phyloP scores from a whole-genome alignment of 2,329 filamentous ascomycete genomes.

The Venturia carpophila region DNA sequence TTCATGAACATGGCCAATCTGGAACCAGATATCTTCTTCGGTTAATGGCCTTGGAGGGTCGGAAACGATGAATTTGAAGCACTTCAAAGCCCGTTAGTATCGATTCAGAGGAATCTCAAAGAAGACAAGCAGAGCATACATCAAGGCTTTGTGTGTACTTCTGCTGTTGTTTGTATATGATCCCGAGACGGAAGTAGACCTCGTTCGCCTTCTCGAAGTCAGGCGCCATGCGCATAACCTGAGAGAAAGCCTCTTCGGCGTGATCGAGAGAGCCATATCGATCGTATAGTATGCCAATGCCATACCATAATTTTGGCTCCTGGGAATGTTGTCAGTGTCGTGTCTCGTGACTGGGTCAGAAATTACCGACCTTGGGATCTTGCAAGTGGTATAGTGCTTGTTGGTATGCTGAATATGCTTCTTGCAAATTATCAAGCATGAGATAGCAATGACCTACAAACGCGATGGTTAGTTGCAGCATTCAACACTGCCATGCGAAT shows the following conservation, averaged over 20 bases:
- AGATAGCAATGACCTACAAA: constrained; percentile 83
- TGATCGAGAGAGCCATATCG: constrained; percentile 94
- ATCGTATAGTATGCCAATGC: constrained; percentile 95
- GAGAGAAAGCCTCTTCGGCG: constrained; percentile 94
- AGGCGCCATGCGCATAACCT: constrained; percentile 98
- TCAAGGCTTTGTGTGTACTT: constrained; percentile 90
- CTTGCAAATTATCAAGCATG: constrained; percentile 97
- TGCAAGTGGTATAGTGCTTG: constrained; percentile 86
- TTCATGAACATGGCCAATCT: constrained; percentile 97
- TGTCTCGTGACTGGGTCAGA: background rate
- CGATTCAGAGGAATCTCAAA: background rate
- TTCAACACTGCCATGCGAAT: constrained; percentile 3
- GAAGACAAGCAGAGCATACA: constrained; percentile 42
- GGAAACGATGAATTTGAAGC: constrained; percentile 95
- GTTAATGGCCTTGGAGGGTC: constrained; percentile 87
- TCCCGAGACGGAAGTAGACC: constrained; percentile 97
- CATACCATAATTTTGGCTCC: constrained; percentile 98
- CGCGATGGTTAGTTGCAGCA: background rate
- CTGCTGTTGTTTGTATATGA: constrained; percentile 98
- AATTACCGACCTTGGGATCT: constrained; percentile 67
- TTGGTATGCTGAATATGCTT: constrained; percentile 94
- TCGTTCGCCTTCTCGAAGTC: constrained; percentile 98
- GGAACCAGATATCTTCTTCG: constrained; percentile 99
- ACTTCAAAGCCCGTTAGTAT: constrained; percentile 46
- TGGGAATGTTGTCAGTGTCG: constrained; percentile 29